phyloP scores from a whole-genome alignment of 495 filamentous ascomycete species.

The Talaromyces borbonicus region DNA sequence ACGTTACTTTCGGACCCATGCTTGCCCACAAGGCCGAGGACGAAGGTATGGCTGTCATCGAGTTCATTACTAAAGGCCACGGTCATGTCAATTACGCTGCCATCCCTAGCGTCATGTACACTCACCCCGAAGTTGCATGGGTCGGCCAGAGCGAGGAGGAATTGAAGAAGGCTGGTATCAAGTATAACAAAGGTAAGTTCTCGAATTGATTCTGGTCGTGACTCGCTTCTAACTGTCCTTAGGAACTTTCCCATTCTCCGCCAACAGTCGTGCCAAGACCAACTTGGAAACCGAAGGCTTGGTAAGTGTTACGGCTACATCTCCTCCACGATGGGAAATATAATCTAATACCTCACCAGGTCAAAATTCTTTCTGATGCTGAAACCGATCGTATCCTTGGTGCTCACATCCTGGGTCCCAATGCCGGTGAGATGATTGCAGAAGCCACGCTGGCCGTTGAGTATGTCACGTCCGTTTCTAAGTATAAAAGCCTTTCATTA shows the following conservation, averaged over 20 bases:
- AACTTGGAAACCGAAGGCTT: constrained; percentile 94
- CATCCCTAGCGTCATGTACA: constrained; percentile 99
- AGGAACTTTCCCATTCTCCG: constrained; percentile 81
- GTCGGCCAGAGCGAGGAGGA: constrained; percentile 97
- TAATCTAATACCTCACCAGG: constrained; percentile 17
- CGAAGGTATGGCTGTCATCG: constrained; percentile 86
- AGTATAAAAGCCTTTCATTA: background rate
- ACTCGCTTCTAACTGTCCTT: background rate
- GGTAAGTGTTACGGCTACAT: no score
- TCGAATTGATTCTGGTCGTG: background rate
- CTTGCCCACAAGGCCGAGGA: constrained; percentile 99
- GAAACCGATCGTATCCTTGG: constrained; percentile 94
- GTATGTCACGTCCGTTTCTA: constrained; percentile 36
- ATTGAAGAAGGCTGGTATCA: constrained; percentile 76
- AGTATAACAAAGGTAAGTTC: constrained; percentile 68
- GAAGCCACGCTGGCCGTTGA: constrained; percentile 92
- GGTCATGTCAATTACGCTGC: constrained; percentile 98
- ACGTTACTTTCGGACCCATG: constrained; percentile 98
- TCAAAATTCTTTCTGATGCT: constrained; percentile 94
- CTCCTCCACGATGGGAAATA: background rate
- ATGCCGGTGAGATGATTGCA: constrained; percentile 98
- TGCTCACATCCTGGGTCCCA: constrained; percentile 91
- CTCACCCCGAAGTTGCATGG: constrained; percentile 96
- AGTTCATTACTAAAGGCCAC: constrained; percentile 95
- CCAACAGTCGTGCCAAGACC: constrained; percentile 97